Evolutionary conservation across 2,329 filamentous ascomycete genomes (phyloP).

Genomic region (Ramichloridium luteum): DNA sequence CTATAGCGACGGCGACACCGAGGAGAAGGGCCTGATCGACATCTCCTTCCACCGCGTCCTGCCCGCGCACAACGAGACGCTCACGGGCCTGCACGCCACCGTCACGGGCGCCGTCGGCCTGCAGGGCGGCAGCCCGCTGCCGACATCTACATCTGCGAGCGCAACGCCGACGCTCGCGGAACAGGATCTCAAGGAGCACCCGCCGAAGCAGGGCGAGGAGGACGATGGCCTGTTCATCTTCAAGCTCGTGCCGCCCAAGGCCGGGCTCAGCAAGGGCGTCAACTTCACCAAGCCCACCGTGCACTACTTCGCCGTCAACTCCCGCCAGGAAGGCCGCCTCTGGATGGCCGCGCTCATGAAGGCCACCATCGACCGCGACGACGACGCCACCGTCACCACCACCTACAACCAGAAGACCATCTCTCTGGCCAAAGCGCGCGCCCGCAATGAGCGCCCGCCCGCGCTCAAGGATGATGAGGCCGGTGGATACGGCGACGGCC

Average conservation of each 20-base stretch:
- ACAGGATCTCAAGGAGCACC: slow-evolving; percentile 27
- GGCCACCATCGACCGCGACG: slow-evolving; percentile 89
- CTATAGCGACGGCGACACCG: slow-evolving; percentile 81
- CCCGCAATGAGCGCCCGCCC: slow-evolving; percentile 80
- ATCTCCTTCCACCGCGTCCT: slow-evolving; percentile 97
- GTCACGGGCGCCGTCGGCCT: slow-evolving; percentile 67
- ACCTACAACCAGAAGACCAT: slow-evolving; percentile 98
- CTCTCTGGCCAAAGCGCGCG: slow-evolving; percentile 72
- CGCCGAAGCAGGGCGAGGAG: slow-evolving; percentile 30
- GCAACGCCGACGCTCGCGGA: slow-evolving; percentile 25
- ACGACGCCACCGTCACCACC: slow-evolving; percentile 60
- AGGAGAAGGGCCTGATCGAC: slow-evolving; percentile 92
- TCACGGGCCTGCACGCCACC: slow-evolving; percentile 83
- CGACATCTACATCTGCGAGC: slow-evolving; percentile 11
- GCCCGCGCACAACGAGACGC: slow-evolving; percentile 77
- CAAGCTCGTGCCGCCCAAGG: slow-evolving; percentile 85
- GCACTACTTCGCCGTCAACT: slow-evolving; percentile 95
- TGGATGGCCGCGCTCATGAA: slow-evolving; percentile 99
- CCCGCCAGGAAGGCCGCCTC: slow-evolving; percentile 69
- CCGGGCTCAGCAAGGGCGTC: slow-evolving; percentile 76
- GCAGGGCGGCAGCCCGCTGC: not conserved
- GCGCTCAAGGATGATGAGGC: slow-evolving; percentile 55
- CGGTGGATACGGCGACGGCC: slow-evolving; percentile 19
- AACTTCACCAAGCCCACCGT: slow-evolving; percentile 96
- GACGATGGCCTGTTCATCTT: slow-evolving; percentile 75